phyloP scores from a whole-genome alignment of 2,329 filamentous ascomycete genomes.

The Scedosporium boydii region DNA sequence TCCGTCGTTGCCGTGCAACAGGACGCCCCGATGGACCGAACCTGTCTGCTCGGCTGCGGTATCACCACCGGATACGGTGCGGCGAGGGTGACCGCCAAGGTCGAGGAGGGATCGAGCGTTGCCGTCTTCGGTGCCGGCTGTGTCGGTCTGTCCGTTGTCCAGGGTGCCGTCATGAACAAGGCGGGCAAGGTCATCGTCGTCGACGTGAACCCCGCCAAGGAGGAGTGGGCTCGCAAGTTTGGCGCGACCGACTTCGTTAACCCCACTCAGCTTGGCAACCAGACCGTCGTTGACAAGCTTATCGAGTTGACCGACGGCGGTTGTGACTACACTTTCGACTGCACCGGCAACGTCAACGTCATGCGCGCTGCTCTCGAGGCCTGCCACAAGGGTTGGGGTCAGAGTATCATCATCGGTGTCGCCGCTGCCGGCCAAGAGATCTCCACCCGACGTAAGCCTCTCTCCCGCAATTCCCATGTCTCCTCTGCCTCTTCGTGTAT shows the following conservation, averaged over 20 bases:
- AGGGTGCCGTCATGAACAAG: constrained; percentile 80
- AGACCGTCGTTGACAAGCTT: constrained; percentile 84
- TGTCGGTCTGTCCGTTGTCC: constrained; percentile 89
- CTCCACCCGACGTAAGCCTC: constrained; percentile 76
- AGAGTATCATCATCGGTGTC: constrained; percentile 96
- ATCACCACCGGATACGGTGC: constrained; percentile 98
- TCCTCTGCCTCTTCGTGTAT: constrained; percentile 5
- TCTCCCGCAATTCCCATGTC: background rate
- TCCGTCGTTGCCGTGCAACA: constrained; percentile 89
- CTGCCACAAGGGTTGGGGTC: constrained; percentile 98
- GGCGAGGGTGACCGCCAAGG: constrained; percentile 82
- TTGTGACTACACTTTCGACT: constrained; percentile 98
- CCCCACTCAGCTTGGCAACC: constrained; percentile 66
- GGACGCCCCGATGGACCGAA: constrained; percentile 89
- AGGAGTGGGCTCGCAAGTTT: constrained; percentile 88
- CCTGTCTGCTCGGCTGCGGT: constrained; percentile 91
- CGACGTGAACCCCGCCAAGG: constrained; percentile 77
- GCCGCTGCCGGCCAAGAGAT: constrained; percentile 96
- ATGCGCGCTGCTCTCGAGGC: constrained; percentile 95
- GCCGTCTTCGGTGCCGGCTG: constrained; percentile 94
- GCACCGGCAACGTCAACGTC: constrained; percentile 91
- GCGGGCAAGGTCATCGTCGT: constrained; percentile 68
- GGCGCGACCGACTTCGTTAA: constrained; percentile 97
- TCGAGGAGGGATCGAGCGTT: constrained; percentile 82
- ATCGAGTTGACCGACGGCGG: constrained; percentile 97